Conservation (phyloP, 148 eudicot species). For the Talinum fruticosum region DNA sequence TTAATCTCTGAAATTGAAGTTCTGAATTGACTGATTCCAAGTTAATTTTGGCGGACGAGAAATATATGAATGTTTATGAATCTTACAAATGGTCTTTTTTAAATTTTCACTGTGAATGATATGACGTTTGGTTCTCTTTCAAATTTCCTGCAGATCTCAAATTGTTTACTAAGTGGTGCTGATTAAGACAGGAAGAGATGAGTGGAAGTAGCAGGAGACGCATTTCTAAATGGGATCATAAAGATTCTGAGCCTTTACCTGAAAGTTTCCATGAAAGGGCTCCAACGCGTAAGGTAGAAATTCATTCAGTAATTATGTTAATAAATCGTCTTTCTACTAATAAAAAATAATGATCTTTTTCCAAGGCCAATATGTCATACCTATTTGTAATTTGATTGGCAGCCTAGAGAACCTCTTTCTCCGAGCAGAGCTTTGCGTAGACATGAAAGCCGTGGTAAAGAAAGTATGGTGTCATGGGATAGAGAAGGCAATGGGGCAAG, state of each 20-base stretch:
- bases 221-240: constrained; percentile 50
- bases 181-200: constrained; percentile 35
- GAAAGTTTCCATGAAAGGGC: constrained; percentile 28
- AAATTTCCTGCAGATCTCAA: constrained; percentile 17
- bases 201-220: constrained; percentile 55
- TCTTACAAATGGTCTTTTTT: background rate
- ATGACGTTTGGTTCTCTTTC: background rate
- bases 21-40: background rate
- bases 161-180: constrained; percentile 14
- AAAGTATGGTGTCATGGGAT: constrained; percentile 27
- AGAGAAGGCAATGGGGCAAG: constrained; percentile 31
- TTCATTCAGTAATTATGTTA: background rate
- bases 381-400: constrained; percentile 10
- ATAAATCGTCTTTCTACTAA: background rate
- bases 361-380: background rate
- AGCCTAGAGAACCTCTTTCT: constrained; percentile 32
- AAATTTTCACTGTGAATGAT: background rate
- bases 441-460: constrained; percentile 32
- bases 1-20: background rate
- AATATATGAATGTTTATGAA: background rate
- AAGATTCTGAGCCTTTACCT: constrained; percentile 29
- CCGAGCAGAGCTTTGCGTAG: constrained; percentile 30
- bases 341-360: no score
- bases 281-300: constrained; percentile 28
- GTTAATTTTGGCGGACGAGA: background rate